Evolutionary conservation across 1,139 yeast species (phyloP), one percentile per base, ranked within the genome.

Genomic region (Nakaseomyces delphensis): DNA sequence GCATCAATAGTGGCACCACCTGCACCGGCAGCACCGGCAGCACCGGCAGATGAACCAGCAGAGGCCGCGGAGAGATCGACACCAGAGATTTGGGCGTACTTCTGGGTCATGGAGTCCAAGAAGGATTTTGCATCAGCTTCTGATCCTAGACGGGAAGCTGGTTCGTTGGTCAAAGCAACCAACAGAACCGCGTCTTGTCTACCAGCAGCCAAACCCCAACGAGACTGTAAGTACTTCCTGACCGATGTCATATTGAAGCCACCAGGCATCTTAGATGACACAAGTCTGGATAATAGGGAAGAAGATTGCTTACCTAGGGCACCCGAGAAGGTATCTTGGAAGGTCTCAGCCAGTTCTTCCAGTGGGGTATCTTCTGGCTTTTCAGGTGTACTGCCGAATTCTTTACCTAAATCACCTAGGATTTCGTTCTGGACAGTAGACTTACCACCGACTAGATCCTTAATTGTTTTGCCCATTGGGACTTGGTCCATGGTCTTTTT

Each of bases 221-320:
- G 78, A 36, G 89, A 65, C 68, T 83, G 89, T 63, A 91, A 76
- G 68, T 91, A 84, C 65, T 86, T 86, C 73, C 96, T 83, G 42
- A 95, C 95, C 51, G 75, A 69, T 49, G 96, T 83, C 56, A 87
- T 82, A 45, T 95, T 83, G 69, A 89, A 91, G 24, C 98, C 98
- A 75, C 98, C 98, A 46, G 98, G 97, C 97, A 91, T 91, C 72
- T 91, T 91, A 30, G 96, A 83, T 14, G 97, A 81, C 72, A 89
- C 83, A 61, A 91, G 74, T 69, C 96, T 82, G 48, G 95, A 85
- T 53, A 91, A 74, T 56, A 91, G 74, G 27, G 96, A 83, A 39
- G 87, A 70, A 3, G 97, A 83, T 59, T 91, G 95, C 67, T 91
- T 91, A 64, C 98, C 98, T 54, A 91, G 76, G 53, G 77, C 76